phyloP scores from a whole-genome alignment of 2,329 filamentous ascomycete genomes.

The Escovopsis sp. region DNA sequence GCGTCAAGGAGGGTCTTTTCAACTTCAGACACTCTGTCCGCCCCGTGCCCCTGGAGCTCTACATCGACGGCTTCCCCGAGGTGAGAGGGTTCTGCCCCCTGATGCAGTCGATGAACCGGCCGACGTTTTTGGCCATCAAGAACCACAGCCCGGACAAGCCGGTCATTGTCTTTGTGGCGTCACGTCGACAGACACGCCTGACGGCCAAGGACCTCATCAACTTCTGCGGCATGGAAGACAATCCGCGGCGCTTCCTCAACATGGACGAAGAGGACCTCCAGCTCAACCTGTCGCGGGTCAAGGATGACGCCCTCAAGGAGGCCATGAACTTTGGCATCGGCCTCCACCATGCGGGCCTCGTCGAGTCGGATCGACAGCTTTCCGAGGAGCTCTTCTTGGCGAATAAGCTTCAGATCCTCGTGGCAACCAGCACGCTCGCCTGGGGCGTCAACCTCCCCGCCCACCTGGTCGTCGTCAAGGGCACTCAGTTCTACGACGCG shows the following conservation, averaged over 20 bases:
- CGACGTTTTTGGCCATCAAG: slow-evolving; percentile 92
- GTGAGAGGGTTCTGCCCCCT: slow-evolving; percentile 88
- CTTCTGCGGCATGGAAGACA: slow-evolving; percentile 95
- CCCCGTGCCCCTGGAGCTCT: slow-evolving; percentile 88
- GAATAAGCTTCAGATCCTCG: slow-evolving; percentile 94
- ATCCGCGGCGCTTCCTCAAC: slow-evolving; percentile 78
- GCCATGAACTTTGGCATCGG: slow-evolving; percentile 96
- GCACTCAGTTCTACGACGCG: slow-evolving; percentile 94
- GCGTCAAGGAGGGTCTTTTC: slow-evolving; percentile 88
- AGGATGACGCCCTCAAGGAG: slow-evolving; percentile 84
- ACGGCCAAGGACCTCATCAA: slow-evolving; percentile 96
- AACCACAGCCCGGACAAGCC: slow-evolving; percentile 92
- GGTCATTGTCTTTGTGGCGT: slow-evolving; percentile 96
- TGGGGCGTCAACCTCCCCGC: slow-evolving; percentile 98
- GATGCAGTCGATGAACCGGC: slow-evolving; percentile 99
- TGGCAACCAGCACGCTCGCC: slow-evolving; percentile 89
- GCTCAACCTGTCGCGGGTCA: slow-evolving; percentile 73
- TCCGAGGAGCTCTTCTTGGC: slow-evolving; percentile 90
- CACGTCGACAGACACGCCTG: slow-evolving; percentile 81
- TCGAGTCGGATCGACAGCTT: slow-evolving; percentile 83
- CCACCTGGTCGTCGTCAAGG: slow-evolving; percentile 93
- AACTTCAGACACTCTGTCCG: slow-evolving; percentile 97
- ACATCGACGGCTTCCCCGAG: slow-evolving; percentile 94
- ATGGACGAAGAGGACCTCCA: slow-evolving; percentile 94
- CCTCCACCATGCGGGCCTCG: slow-evolving; percentile 88